Base-by-base conservation (phyloP, 352 stramenopile genomes). In the Phytophthora agathidicida region DNA sequence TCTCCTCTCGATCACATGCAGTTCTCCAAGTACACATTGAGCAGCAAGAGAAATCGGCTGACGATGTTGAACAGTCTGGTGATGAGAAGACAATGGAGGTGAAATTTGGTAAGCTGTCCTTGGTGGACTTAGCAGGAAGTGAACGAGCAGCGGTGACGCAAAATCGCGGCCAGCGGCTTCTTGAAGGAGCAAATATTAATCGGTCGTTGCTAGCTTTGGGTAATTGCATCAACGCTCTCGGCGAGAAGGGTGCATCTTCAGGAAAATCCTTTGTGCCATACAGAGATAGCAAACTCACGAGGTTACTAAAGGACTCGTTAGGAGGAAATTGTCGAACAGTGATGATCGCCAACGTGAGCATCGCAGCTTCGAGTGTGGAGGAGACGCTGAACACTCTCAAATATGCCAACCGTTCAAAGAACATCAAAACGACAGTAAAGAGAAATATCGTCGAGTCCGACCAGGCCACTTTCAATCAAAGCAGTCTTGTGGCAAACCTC, bases 351-450 rank as follows among this genome's bases (percentile, higher is more conserved):
- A 97, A 96, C 58, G 87, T 98, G 20, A 93, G 77, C 53, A 73
- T 82, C 13, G 73, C 93, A 9, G 71, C 75, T 0, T 77, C 79
- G 10, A 94, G 86, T 33, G 88, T 97, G 8, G 88, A 98, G 58
- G 91, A 98, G 65, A 98, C 91, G n/a, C 58, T 97, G 31, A 97
- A 97, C 56, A 97, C 91, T 10, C 77, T 98, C 20, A 97, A 98
- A 62, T 98, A 98, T 60, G 91, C 91, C 3, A 96, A 97, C 44
- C 73, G 91, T 38, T 91, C 91, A 9, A 97, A 97, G 63, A 97
- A 96, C 54, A 98, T 98, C 71, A 97, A 98, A 67, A 98, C 91
- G 7, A 96, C 87, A 2, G 76, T 96, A 20, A 78, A 71, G 36
- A 60, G 68, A 35, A 98, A 98, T 52, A 84, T 97, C 2, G 74